Evolutionary conservation across 257 asterid species (phyloP).

Genomic region (Echites panduratus): DNA sequence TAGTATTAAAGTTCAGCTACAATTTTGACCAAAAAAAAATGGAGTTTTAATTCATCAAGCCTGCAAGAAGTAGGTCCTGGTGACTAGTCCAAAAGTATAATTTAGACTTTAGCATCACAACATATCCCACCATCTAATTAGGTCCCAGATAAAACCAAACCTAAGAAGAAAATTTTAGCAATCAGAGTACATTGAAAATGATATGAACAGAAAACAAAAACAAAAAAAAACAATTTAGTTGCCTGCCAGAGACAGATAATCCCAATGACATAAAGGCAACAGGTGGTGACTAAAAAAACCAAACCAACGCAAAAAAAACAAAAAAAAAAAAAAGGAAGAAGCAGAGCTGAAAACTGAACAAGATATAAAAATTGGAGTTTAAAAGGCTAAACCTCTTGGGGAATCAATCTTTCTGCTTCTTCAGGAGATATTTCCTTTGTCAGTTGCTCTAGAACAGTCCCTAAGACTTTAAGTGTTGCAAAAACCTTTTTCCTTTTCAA

Average conservation of each 20-base stretch:
- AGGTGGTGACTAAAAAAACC: no score
- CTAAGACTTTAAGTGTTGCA: conserved; percentile 89
- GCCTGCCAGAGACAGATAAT: neutral
- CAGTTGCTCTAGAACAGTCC: conserved; percentile 75
- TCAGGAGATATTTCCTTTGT: conserved; percentile 85
- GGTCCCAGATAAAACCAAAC: neutral
- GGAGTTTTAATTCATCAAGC: neutral
- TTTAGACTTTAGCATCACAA: neutral
- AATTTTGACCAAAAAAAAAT: neutral
- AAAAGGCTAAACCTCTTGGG: conserved; percentile 61
- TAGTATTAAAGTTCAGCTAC: no score
- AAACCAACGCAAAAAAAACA: no score
- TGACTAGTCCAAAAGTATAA: neutral
- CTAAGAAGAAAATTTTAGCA: neutral
- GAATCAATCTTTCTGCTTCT: conserved; percentile 87
- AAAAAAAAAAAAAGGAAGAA: neutral
- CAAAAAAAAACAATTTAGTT: neutral
- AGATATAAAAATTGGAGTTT: conserved; percentile 9
- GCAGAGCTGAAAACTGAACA: conserved; percentile 9
- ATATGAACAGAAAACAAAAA: neutral
- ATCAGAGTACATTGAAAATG: neutral
- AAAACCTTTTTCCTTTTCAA: conserved; percentile 74
- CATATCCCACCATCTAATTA: neutral
- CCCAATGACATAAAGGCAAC: neutral
- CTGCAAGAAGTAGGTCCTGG: neutral